A percentile compares a stretch with the other conserved stretches of the same genome.
phyloP scores from a whole-genome alignment of 2,329 filamentous ascomycete genomes.

The Sclerotinia borealis region DNA sequence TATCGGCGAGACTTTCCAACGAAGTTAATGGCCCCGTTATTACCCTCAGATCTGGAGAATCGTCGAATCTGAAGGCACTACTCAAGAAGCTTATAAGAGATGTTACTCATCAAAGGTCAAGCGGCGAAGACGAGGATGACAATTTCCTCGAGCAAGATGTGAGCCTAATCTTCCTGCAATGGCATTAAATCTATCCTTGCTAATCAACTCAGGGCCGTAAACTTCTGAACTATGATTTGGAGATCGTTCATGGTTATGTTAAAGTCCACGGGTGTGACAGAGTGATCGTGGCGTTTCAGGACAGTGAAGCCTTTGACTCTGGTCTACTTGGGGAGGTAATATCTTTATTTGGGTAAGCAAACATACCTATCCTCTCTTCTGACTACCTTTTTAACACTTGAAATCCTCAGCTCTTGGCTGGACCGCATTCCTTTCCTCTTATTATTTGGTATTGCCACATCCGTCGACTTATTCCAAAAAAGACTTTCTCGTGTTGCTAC shows the following conservation, averaged over 20 bases:
- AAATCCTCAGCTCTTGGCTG: constrained; percentile 52
- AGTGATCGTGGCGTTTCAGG: constrained; percentile 69
- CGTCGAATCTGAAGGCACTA: constrained; percentile 65
- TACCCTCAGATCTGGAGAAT: constrained; percentile 62
- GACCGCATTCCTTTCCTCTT: constrained; percentile 71
- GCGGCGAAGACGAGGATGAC: constrained; percentile 48
- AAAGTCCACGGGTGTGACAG: constrained; percentile 47
- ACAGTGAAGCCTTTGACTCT: constrained; percentile 76
- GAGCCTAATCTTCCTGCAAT: constrained; percentile 23
- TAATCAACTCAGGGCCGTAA: constrained; percentile 47
- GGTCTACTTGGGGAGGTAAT: constrained; percentile 66
- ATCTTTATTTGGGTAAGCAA: constrained; percentile 56
- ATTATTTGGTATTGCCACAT: constrained; percentile 75
- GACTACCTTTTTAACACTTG: constrained; percentile 1
- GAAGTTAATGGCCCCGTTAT: constrained; percentile 52
- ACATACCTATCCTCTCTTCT: background rate
- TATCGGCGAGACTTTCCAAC: constrained; percentile 50
- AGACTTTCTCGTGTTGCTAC: constrained; percentile 64
- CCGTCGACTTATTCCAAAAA: constrained; percentile 71
- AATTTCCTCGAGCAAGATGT: constrained; percentile 43
- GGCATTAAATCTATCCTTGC: background rate
- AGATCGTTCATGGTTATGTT: constrained; percentile 58
- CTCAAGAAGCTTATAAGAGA: constrained; percentile 69
- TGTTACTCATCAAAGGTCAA: constrained; percentile 44
- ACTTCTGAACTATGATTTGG: constrained; percentile 73